Conservation (phyloP, 1,284 basidiomycete species). For the Agaricales sp. region DNA sequence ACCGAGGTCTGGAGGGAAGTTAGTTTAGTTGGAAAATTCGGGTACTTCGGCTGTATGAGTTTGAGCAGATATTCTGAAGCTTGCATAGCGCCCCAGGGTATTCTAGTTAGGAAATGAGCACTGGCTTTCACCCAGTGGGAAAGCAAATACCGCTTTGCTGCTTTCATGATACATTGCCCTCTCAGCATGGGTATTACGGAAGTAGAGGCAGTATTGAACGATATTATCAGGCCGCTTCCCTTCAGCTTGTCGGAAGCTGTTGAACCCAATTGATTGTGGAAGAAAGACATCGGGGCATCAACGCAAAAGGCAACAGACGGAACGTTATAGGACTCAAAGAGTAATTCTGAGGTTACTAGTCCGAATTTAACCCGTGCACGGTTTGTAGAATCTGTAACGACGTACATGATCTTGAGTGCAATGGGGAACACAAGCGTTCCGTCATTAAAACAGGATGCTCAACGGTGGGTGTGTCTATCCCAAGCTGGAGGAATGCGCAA, state of each 20-base stretch:
- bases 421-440: constrained; percentile 82
- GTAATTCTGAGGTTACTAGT: constrained; percentile 89
- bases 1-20: constrained; percentile 35
- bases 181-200: constrained; percentile 79
- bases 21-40: constrained; percentile 69
- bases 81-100: constrained; percentile 91
- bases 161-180: constrained; percentile 73
- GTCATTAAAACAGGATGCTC: constrained; percentile 93
- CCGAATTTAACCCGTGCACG: neutral
- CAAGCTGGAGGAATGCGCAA: constrained; percentile 83
- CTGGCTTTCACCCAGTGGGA: too few relatives aligned
- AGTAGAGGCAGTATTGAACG: constrained; percentile 79
- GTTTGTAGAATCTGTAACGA: constrained; percentile 8
- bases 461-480: constrained; percentile 71
- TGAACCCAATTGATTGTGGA: constrained; percentile 39
- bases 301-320: constrained; percentile 85
- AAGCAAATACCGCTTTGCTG: constrained; percentile 81
- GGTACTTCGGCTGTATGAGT: constrained; percentile 92
- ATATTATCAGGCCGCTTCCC: constrained; percentile 48
- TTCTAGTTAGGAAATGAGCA: constrained; percentile 34
- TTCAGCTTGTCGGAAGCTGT: constrained; percentile 25
- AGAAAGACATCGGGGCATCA: constrained; percentile 91
- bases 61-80: constrained; percentile 88
- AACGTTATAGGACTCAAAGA: constrained; percentile 91
- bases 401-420: constrained; percentile 78